phyloP scores from a whole-genome alignment of 495 filamentous ascomycete species.

The Oleoguttula mirabilis region DNA sequence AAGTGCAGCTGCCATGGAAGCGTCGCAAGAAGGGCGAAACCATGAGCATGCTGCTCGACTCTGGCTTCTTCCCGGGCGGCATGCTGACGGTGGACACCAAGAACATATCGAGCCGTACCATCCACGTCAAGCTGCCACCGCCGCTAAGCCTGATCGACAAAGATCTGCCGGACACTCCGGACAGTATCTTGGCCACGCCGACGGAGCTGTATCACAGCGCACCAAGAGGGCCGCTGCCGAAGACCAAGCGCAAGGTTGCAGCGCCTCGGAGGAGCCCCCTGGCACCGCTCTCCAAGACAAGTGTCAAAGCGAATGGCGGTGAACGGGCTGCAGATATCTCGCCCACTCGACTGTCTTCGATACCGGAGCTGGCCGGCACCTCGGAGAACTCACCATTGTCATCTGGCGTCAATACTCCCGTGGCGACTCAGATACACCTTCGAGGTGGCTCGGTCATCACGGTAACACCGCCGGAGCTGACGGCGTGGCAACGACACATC shows the following conservation, averaged over 20 bases:
- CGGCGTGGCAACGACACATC: slow-evolving; percentile 16
- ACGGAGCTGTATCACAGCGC: slow-evolving; percentile 9
- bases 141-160: slow-evolving; percentile 3
- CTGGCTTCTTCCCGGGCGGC: slow-evolving; percentile 11
- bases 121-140: slow-evolving; percentile 5
- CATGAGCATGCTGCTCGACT: slow-evolving; percentile 16
- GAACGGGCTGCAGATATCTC: not conserved
- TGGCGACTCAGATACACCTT: slow-evolving; percentile 15
- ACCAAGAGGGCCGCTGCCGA: not conserved
- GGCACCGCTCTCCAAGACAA: slow-evolving; percentile 1
- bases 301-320: slow-evolving; percentile 1
- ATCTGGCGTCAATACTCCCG: slow-evolving; percentile 7
- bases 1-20: no score
- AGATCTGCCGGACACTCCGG: slow-evolving; percentile 10
- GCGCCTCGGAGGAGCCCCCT: slow-evolving; percentile 9
- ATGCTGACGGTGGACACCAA: not conserved
- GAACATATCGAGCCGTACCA: not conserved
- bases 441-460: slow-evolving; percentile 20
- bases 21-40: slow-evolving; percentile 10
- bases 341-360: slow-evolving; percentile 5
- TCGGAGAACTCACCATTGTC: slow-evolving; percentile 10
- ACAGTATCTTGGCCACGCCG: slow-evolving; percentile 11
- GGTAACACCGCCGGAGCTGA: slow-evolving; percentile 17
- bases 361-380: slow-evolving; percentile 2
- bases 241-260: not conserved